Conservation (phyloP, 2,329 filamentous ascomycete genomes). For the Hysterium pulicare region DNA sequence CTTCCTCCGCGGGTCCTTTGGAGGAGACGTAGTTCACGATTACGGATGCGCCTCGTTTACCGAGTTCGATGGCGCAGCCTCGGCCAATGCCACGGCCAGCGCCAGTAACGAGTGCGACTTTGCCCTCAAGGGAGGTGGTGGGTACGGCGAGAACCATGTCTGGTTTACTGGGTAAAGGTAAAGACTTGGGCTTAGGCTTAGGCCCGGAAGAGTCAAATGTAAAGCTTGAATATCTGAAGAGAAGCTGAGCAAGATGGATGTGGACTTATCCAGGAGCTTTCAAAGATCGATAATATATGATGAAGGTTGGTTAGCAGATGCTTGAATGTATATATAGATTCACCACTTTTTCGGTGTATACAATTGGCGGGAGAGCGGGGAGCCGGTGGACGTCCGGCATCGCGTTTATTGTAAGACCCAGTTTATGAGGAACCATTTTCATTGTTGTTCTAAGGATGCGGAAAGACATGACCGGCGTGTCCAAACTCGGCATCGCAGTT, state of each 20-base stretch:
- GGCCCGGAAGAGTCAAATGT: no score
- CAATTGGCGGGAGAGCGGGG: constrained; percentile 14
- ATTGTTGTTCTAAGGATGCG: no score
- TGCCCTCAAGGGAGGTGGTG: constrained; percentile 50
- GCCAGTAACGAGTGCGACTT: constrained; percentile 61
- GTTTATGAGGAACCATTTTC: constrained; percentile 5
- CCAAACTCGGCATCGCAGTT: constrained; percentile 7
- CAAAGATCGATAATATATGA: no score
- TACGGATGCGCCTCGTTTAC: constrained; percentile 60
- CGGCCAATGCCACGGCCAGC: constrained; percentile 64
- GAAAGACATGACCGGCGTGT: no score
- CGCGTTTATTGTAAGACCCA: constrained; percentile 5
- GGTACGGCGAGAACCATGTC: constrained; percentile 45
- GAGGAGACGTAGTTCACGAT: constrained; percentile 64
- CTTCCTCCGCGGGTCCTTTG: constrained; percentile 48
- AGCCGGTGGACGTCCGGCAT: constrained; percentile 17
- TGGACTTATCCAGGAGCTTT: no score
- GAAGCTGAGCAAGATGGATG: no score
- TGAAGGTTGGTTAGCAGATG: background rate
- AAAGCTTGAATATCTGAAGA: no score
- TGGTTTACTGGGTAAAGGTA: no score
- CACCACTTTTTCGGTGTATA: constrained; percentile 2
- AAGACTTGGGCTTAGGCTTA: no score
- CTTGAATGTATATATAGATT: constrained; percentile 14
- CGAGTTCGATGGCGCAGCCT: constrained; percentile 65